Percentiles rank a stretch among this genome's conserved stretches.
Conservation (phyloP, 2,329 filamentous ascomycete species). For the Colletotrichum sp. region DNA sequence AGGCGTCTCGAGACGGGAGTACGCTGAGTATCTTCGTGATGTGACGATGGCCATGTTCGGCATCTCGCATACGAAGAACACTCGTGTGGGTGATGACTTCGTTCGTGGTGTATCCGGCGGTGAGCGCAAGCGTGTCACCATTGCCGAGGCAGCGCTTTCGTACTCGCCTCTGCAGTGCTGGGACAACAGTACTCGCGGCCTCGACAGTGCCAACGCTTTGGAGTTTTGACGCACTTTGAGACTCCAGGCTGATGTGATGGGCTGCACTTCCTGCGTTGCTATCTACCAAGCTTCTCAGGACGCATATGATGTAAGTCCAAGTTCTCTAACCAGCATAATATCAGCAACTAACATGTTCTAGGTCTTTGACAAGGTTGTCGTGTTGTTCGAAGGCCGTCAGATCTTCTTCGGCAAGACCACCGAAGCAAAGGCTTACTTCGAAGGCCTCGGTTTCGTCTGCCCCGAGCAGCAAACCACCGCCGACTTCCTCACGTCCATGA, state of each 20-base stretch:
- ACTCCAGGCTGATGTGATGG: slow-evolving; percentile 28
- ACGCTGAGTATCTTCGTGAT: slow-evolving; percentile 53
- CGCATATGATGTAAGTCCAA: slow-evolving; percentile 50
- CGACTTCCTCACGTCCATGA: slow-evolving; percentile 72
- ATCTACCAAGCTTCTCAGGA: slow-evolving; percentile 68
- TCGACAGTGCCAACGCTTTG: slow-evolving; percentile 27
- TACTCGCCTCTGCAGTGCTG: slow-evolving; percentile 30
- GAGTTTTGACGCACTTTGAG: slow-evolving; percentile 27
- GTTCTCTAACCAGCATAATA: accelerated
- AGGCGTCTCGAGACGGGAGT: slow-evolving; percentile 44
- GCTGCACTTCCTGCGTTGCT: slow-evolving; percentile 27
- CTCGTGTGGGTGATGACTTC: slow-evolving; percentile 57
- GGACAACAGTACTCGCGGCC: slow-evolving; percentile 57
- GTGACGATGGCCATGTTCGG: slow-evolving; percentile 60
- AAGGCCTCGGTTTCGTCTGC: slow-evolving; percentile 66
- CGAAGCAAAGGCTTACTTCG: slow-evolving; percentile 67
- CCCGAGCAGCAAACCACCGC: slow-evolving; percentile 65
- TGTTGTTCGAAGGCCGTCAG: slow-evolving; percentile 70
- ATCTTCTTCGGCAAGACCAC: slow-evolving; percentile 68
- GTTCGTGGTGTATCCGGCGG: slow-evolving; percentile 59
- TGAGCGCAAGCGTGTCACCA: slow-evolving; percentile 48
- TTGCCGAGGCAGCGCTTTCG: slow-evolving; percentile 35
- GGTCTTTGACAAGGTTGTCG: slow-evolving; percentile 69
- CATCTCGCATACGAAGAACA: slow-evolving; percentile 59
- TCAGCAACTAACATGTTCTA: neutral